Evolutionary conservation across 2,329 filamentous ascomycete species (phyloP), one percentile per base, ranked within the genome.

Genomic region (Aotearoamyces nothofagi): DNA sequence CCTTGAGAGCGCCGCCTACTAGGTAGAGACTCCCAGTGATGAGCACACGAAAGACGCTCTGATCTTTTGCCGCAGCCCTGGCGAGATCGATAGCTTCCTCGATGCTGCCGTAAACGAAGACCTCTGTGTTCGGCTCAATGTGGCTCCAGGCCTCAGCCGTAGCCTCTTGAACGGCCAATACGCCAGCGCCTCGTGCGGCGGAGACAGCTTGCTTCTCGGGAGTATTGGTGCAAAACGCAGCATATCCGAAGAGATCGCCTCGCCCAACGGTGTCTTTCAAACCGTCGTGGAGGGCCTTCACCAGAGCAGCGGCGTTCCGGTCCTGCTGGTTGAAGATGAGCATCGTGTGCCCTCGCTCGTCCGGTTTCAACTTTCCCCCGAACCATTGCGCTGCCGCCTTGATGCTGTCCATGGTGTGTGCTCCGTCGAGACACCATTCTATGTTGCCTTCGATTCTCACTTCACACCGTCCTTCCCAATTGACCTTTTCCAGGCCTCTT

Each of bases 241-340:
- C 83, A 35, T 79, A 66, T 3, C 67, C 66, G 49, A 94, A 92
- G 0, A 57, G 36, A 11, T 32, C 63, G 52, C 20, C 49, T 17
- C 22, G 45, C 24, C 43, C 43, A 29, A 24, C 53, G 40, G 33
- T 49, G 24, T 35, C 60, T 24, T 34, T 54, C 42, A 84, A 54
- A 1, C 68, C 69, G 7, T 58, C 48, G 32, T 83, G 60, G 2
- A 93, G 57, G 0, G 63, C 63, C 17, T 54, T 55, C 3, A 87
- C 66, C 2, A 92, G 62, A 10, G 66, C 58, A 4, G 59, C 55
- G 4, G 80, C 79, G 45, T 93, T 75, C 17, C 84, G 70, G 7
- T 82, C 83, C 47, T 93, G 83, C 52, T 94, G 87, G 52, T 94
- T 94, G 61, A 96, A 96, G 26, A 96, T 65, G 25, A 96, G 57